A percentile compares a stretch with the other conserved stretches of the same genome.
phyloP scores from a whole-genome alignment of 352 stramenopile genomes.

The Bremia lactucae region DNA sequence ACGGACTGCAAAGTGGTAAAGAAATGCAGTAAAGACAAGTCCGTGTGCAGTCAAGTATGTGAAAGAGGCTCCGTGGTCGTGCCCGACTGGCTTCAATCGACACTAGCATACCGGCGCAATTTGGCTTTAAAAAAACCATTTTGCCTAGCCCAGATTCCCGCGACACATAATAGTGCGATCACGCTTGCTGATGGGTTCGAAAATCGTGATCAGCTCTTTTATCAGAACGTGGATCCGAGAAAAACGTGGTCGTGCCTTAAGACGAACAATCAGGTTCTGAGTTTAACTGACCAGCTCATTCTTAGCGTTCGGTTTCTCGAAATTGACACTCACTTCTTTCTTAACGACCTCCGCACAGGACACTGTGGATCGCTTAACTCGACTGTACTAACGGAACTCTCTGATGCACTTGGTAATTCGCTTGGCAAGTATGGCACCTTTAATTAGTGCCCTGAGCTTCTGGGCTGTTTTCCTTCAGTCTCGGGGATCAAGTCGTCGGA shows the following conservation, averaged over 20 bases:
- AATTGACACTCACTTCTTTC: slow-evolving; percentile 11
- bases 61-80: slow-evolving; percentile 26
- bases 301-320: slow-evolving; percentile 34
- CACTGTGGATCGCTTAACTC: slow-evolving; percentile 44
- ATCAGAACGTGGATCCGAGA: slow-evolving; percentile 26
- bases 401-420: slow-evolving; percentile 25
- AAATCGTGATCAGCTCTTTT: slow-evolving; percentile 57
- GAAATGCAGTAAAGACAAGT: slow-evolving; percentile 32
- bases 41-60: slow-evolving; percentile 38
- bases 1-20: slow-evolving; percentile 28
- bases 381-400: slow-evolving; percentile 20
- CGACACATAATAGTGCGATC: slow-evolving; percentile 65
- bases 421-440: slow-evolving; percentile 33
- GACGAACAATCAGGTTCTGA: slow-evolving; percentile 61
- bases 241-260: slow-evolving; percentile 49
- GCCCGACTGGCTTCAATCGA: slow-evolving; percentile 28
- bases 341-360: slow-evolving; percentile 41
- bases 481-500: slow-evolving; percentile 49
- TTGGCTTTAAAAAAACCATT: slow-evolving; percentile 31
- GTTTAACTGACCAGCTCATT: slow-evolving; percentile 50
- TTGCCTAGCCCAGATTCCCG: slow-evolving; percentile 41
- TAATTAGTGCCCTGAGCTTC: slow-evolving; percentile 32
- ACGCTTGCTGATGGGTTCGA: slow-evolving; percentile 49
- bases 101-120: slow-evolving; percentile 40
- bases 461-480: slow-evolving; percentile 55